These are phyloP conservation scores for Ganoderma resinaceum DNA, from an alignment of 1,284 basidiomycete genomes.

Conservation along the genomic window DNA sequence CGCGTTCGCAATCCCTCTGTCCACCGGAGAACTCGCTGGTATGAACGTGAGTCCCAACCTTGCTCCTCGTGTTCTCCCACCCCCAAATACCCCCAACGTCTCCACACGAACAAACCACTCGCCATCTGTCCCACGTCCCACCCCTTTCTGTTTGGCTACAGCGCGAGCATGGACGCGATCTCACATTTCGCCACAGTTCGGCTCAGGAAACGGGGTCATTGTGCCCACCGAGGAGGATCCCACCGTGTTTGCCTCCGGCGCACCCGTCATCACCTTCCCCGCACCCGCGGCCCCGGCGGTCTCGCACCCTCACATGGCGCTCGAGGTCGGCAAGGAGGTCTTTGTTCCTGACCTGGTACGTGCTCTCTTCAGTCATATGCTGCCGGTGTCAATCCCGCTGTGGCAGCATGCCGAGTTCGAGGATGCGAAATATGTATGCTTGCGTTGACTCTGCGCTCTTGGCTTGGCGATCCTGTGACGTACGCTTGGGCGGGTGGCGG, in stretches of 20 bases:
- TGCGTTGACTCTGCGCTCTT: background rate
- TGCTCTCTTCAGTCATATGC: slow-evolving; percentile 10
- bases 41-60: slow-evolving; percentile 51
- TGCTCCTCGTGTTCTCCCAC: background rate
- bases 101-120: background rate
- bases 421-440: background rate
- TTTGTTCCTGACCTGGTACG: slow-evolving; percentile 71
- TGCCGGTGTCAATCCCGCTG: background rate
- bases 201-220: slow-evolving; percentile 61
- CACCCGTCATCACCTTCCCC: slow-evolving; percentile 61
- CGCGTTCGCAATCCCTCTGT: slow-evolving; percentile 57
- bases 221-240: slow-evolving; percentile 51
- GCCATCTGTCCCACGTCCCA: background rate
- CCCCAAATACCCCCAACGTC: background rate
- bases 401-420: background rate
- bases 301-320: slow-evolving; percentile 70
- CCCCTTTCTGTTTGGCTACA: background rate
- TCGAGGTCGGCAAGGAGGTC: slow-evolving; percentile 59
- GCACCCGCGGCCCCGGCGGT: slow-evolving; percentile 46
- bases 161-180: background rate
- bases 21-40: slow-evolving; percentile 63
- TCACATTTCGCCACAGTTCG: slow-evolving; percentile 49
- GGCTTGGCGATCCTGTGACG: background rate
- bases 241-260: slow-evolving; percentile 49
- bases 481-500: background rate